Conservation (phyloP, 202 grass and related monocot species). For the Elaeis oleifera region DNA sequence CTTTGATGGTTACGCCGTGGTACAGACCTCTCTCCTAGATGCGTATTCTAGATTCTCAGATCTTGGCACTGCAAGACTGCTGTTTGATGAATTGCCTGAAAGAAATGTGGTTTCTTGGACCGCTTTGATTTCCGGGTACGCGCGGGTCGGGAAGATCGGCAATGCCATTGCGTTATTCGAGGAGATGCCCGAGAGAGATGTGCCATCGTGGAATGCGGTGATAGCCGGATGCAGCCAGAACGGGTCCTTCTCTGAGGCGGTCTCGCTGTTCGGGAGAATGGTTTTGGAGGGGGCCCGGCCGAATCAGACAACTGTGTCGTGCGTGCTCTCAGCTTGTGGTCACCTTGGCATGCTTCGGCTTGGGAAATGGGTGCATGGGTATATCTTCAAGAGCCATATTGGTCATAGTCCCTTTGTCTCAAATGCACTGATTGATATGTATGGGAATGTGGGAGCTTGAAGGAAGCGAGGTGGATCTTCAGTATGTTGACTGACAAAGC, state of each 20-base stretch:
- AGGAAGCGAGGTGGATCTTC: constrained; percentile 62
- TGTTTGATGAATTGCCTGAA: constrained; percentile 77
- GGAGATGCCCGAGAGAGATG: constrained; percentile 66
- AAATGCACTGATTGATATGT: constrained; percentile 82
- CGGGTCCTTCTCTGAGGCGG: constrained; percentile 47
- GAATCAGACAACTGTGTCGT: constrained; percentile 68
- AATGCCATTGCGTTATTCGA: constrained; percentile 54
- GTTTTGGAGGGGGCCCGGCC: constrained; percentile 36
- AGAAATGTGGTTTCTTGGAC: constrained; percentile 72
- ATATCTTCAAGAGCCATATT: constrained; percentile 46
- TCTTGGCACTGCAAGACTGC: constrained; percentile 36
- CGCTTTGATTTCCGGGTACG: constrained; percentile 59
- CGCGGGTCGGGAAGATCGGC: constrained; percentile 41
- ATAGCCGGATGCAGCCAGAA: constrained; percentile 67
- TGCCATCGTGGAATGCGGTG: constrained; percentile 76
- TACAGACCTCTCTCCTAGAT: constrained; percentile 52
- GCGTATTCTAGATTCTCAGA: constrained; percentile 55
- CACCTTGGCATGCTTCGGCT: constrained; percentile 71
- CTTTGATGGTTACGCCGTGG: constrained; percentile 32
- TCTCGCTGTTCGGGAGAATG: constrained; percentile 57
- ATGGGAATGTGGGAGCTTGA: constrained; percentile 81
- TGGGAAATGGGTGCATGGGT: constrained; percentile 71
- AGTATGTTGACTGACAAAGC: constrained; percentile 39
- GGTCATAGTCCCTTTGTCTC: constrained; percentile 50
- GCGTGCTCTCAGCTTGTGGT: constrained; percentile 60